phyloP scores from a whole-genome alignment of 805 yeast genomes.

The Monosporozyma unispora region DNA sequence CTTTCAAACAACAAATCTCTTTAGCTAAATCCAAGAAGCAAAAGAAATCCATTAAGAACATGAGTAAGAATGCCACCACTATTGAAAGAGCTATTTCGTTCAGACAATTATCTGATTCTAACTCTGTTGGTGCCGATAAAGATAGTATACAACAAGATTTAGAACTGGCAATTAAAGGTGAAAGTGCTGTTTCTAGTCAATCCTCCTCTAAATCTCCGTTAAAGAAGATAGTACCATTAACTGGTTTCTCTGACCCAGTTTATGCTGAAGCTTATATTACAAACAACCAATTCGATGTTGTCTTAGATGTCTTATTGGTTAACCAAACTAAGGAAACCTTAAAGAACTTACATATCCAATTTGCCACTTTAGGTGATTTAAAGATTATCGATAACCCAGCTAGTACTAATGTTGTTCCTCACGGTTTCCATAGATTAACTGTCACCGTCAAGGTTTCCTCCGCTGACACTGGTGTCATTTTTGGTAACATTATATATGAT shows the following conservation, averaged over 20 bases:
- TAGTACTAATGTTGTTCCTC: slow-evolving; percentile 90
- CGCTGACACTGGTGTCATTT: slow-evolving; percentile 96
- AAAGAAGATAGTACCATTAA: slow-evolving; percentile 80
- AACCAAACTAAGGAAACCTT: slow-evolving; percentile 90
- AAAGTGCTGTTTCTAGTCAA: slow-evolving; percentile 36
- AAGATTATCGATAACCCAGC: slow-evolving; percentile 89
- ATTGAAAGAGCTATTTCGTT: slow-evolving; percentile 72
- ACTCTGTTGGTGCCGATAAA: slow-evolving; percentile 29
- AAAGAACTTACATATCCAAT: slow-evolving; percentile 85
- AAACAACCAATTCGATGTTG: slow-evolving; percentile 95
- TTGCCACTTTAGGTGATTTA: slow-evolving; percentile 92
- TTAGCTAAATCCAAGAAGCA: slow-evolving; percentile 51
- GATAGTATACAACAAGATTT: slow-evolving; percentile 53
- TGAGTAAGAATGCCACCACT: slow-evolving; percentile 58
- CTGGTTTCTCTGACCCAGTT: slow-evolving; percentile 98
- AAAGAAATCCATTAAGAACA: slow-evolving; percentile 45
- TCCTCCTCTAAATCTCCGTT: slow-evolving; percentile 68
- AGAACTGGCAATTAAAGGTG: slow-evolving; percentile 39
- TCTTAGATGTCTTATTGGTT: slow-evolving; percentile 84
- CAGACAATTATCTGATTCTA: slow-evolving; percentile 60
- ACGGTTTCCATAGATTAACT: slow-evolving; percentile 85
- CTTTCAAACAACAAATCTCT: slow-evolving; percentile 64
- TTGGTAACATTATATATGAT: slow-evolving; percentile 94
- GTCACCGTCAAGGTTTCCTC: slow-evolving; percentile 89
- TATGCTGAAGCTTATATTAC: slow-evolving; percentile 95